Percentiles rank a stretch among this genome's conserved stretches.
phyloP scores from a whole-genome alignment of 257 asterid species.

The Solanum arcanum region DNA sequence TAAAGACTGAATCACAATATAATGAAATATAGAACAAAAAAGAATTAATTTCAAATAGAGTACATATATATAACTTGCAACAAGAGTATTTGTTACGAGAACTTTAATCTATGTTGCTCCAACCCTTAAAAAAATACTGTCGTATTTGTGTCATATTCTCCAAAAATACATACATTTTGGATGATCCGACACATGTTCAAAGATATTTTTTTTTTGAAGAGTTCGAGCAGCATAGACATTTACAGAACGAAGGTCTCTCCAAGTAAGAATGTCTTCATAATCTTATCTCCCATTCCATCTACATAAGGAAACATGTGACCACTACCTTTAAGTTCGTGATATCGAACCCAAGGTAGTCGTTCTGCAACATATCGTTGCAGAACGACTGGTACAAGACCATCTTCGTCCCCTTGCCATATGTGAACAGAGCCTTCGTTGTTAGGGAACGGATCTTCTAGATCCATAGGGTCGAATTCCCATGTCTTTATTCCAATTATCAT shows the following conservation, averaged over 20 bases:
- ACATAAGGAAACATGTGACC: not conserved
- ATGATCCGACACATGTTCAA: not conserved
- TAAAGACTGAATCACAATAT: not conserved
- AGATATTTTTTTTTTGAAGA: not conserved
- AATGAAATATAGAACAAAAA: not conserved
- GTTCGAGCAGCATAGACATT: not conserved
- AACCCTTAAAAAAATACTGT: not conserved
- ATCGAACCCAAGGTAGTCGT: not conserved
- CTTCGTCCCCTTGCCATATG: slow-evolving; percentile 2
- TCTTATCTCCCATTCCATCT: not conserved
- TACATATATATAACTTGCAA: not conserved
- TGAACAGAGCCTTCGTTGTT: not conserved
- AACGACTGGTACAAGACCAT: not conserved
- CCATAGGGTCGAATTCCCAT: slow-evolving; percentile 1
- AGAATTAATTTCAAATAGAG: not conserved
- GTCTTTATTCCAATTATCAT: not conserved
- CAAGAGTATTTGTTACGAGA: not conserved
- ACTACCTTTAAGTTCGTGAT: not conserved
- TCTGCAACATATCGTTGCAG: not conserved
- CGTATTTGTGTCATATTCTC: not conserved
- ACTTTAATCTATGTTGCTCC: not conserved
- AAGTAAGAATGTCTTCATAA: not conserved
- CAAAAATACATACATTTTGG: not conserved
- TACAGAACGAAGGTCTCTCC: not conserved
- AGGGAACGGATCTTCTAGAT: not conserved